Evolutionary conservation across 78 protist genomes (phyloP).

Genomic region (Dictyostelium intermedium): DNA sequence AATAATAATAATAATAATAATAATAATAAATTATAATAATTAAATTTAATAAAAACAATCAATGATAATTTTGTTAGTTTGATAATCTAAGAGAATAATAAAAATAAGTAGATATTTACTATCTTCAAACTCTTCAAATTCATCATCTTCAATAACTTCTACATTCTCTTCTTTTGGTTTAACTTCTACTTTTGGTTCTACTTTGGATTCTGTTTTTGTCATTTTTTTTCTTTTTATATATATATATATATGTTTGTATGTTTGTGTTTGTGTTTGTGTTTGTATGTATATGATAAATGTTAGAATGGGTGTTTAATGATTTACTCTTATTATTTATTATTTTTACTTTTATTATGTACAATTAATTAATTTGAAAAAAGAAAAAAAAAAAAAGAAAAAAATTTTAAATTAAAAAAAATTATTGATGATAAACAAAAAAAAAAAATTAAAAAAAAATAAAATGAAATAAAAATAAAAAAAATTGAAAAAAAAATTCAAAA

Average conservation of each 20-base stretch:
- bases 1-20: too few relatives aligned
- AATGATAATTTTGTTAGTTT: neutral
- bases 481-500: neutral
- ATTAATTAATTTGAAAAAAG: neutral
- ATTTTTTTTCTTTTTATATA: neutral
- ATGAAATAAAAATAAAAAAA: neutral
- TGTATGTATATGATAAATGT: too few relatives aligned
- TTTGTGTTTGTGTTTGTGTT: neutral
- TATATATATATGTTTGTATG: neutral
- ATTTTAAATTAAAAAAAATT: neutral
- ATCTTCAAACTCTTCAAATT: conserved; percentile 84
- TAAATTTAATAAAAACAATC: neutral
- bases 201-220: conserved; percentile 16
- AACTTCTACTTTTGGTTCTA: neutral
- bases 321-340: neutral
- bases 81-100: neutral
- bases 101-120: conserved; percentile 7
- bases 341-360: neutral
- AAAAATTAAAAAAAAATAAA: neutral
- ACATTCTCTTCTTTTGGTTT: conserved; percentile 49
- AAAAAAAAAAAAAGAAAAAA: neutral
- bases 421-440: neutral
- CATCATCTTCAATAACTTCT: conserved; percentile 79
- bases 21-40: neutral
- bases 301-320: neutral